These are phyloP conservation scores for Talaromyces sp. DNA, from an alignment of 2,329 filamentous ascomycete species.

Conservation along the genomic window DNA sequence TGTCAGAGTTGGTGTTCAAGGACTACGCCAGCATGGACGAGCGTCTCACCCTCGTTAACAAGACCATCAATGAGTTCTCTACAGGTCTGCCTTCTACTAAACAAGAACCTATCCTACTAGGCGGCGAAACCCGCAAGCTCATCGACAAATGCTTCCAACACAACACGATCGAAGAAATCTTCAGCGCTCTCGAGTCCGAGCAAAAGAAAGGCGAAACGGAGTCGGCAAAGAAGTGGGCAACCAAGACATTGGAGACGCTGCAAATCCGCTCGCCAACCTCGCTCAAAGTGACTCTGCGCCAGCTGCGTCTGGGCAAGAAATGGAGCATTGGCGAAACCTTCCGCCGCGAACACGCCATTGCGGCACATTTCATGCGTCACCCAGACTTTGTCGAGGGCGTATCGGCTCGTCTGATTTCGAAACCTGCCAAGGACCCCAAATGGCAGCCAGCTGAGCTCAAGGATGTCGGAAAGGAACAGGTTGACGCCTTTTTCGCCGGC, in stretches of 20 bases:
- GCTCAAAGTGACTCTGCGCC: slow-evolving; percentile 74
- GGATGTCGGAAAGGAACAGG: slow-evolving; percentile 54
- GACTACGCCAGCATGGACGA: slow-evolving; percentile 62
- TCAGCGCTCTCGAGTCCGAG: slow-evolving; percentile 57
- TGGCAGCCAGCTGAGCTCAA: slow-evolving; percentile 72
- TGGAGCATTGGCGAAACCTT: slow-evolving; percentile 87
- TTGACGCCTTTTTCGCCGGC: slow-evolving; percentile 65
- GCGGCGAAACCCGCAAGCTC: slow-evolving; percentile 65
- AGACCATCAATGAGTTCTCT: slow-evolving; percentile 84
- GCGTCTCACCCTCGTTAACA: slow-evolving; percentile 68
- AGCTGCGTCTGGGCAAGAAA: slow-evolving; percentile 67
- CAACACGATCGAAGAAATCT: slow-evolving; percentile 62
- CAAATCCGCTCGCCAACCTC: slow-evolving; percentile 75
- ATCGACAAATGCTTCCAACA: slow-evolving; percentile 80
- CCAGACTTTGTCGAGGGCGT: slow-evolving; percentile 91
- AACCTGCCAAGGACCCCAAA: slow-evolving; percentile 57
- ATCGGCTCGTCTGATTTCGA: slow-evolving; percentile 69
- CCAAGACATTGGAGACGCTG: slow-evolving; percentile 69
- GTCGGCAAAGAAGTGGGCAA: slow-evolving; percentile 60
- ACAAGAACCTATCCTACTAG: slow-evolving; percentile 60
- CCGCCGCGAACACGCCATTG: slow-evolving; percentile 77
- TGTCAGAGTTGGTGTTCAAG: slow-evolving; percentile 82
- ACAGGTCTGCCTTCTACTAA: slow-evolving; percentile 65
- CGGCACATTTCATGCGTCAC: slow-evolving; percentile 80
- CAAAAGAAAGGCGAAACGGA: slow-evolving; percentile 34